Evolutionary conservation across 1,139 yeast genomes (phyloP).

Genomic region (Debaryomyces nepalensis): DNA sequence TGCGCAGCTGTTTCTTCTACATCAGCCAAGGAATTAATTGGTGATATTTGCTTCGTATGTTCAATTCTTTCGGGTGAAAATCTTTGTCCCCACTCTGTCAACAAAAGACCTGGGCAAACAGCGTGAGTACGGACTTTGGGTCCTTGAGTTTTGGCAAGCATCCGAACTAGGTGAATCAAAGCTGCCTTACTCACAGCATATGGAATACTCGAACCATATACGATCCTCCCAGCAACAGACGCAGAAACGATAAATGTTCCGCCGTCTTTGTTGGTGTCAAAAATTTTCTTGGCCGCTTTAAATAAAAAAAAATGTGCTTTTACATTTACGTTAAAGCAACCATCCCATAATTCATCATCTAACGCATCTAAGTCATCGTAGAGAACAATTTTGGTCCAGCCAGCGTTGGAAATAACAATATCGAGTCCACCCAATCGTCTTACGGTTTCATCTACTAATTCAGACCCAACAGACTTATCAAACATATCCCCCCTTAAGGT

Average conservation of each 20-base stretch:
- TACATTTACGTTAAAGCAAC: slow-evolving; percentile 27
- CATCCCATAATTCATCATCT: slow-evolving; percentile 38
- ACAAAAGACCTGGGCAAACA: slow-evolving; percentile 43
- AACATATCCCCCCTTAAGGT: slow-evolving; percentile 44
- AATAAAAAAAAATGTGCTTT: slow-evolving; percentile 40
- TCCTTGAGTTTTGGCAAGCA: slow-evolving; percentile 41
- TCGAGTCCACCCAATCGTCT: slow-evolving; percentile 43
- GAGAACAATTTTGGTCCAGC: slow-evolving; percentile 29
- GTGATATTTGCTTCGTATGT: slow-evolving; percentile 25
- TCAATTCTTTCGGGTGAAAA: slow-evolving; percentile 34
- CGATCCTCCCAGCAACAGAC: slow-evolving; percentile 40
- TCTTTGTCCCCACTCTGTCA: slow-evolving; percentile 44
- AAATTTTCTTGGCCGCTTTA: slow-evolving; percentile 34
- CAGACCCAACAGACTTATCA: slow-evolving; percentile 37
- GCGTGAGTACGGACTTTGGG: slow-evolving; percentile 41
- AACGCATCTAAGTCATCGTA: slow-evolving; percentile 32
- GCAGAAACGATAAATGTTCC: slow-evolving; percentile 42
- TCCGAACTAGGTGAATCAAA: slow-evolving; percentile 36
- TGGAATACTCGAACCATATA: slow-evolving; percentile 41
- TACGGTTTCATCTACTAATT: slow-evolving; percentile 38
- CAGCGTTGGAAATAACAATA: slow-evolving; percentile 52
- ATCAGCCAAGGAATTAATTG: slow-evolving; percentile 31
- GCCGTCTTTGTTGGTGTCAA: slow-evolving; percentile 35
- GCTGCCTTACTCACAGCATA: slow-evolving; percentile 45
- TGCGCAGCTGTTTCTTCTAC: slow-evolving; percentile 39